Evolutionary conservation across 306 rosid genomes (phyloP).

Genomic region (Argentina anserina): DNA sequence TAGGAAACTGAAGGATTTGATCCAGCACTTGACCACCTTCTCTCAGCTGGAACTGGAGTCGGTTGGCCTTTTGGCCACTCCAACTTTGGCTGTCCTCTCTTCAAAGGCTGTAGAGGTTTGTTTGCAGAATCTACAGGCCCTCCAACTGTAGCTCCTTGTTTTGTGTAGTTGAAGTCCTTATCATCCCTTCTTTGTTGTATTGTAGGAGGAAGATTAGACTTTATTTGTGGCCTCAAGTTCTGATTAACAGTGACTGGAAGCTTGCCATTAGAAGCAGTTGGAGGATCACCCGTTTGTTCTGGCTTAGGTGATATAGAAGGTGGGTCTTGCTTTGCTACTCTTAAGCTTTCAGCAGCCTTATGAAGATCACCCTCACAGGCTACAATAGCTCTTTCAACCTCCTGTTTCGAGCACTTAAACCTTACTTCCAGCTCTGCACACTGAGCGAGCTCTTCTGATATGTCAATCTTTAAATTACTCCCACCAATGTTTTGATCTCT

Average conservation of each 20-base stretch:
- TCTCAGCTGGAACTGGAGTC: conserved; percentile 47
- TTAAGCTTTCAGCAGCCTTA: conserved; percentile 71
- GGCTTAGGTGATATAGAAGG: conserved; percentile 60
- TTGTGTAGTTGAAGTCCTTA: conserved; percentile 77
- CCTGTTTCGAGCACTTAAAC: conserved; percentile 75
- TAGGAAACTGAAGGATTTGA: conserved; percentile 60
- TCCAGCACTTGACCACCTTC: conserved; percentile 63
- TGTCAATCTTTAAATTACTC: conserved; percentile 78
- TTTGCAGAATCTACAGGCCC: conserved; percentile 54
- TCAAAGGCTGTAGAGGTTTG: conserved; percentile 62
- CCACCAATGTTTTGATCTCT: conserved; percentile 47
- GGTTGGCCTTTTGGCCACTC: conserved; percentile 80
- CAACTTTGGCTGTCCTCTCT: conserved; percentile 62
- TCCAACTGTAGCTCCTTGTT: conserved; percentile 43
- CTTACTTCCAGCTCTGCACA: conserved; percentile 66
- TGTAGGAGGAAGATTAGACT: conserved; percentile 36
- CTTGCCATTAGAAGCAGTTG: conserved; percentile 52
- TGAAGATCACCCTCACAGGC: conserved; percentile 86
- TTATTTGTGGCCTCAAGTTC: conserved; percentile 52
- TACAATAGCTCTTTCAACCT: conserved; percentile 90
- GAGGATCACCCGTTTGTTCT: conserved; percentile 81
- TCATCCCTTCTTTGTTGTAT: conserved; percentile 69
- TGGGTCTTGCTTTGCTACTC: conserved; percentile 55
- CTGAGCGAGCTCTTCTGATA: conserved; percentile 83
- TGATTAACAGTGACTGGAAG: conserved; percentile 47